These are phyloP conservation scores for Saturnispora ahearnii DNA, from an alignment of 805 yeast genomes.

Conservation along the genomic window DNA sequence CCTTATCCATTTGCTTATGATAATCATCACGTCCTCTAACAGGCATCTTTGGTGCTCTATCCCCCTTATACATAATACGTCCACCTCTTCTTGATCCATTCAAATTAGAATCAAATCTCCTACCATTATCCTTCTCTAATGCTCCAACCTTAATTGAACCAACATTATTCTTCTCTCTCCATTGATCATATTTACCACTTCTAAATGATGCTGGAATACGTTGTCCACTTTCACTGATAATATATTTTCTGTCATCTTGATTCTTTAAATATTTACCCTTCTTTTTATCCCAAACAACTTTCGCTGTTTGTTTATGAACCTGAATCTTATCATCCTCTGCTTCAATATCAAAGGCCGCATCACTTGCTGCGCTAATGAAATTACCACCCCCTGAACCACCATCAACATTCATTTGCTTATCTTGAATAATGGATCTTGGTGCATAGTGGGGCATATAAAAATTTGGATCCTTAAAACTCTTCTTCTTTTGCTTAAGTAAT, in stretches of 20 bases:
- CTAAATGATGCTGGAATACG: conserved; percentile 84
- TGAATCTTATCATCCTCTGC: conserved; percentile 60
- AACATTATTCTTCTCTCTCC: conserved; percentile 69
- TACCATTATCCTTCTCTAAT: conserved; percentile 28
- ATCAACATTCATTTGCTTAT: conserved; percentile 54
- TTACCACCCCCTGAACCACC: conserved; percentile 45
- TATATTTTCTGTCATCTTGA: conserved; percentile 76
- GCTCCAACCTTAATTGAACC: conserved; percentile 47
- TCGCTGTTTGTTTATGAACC: conserved; percentile 42
- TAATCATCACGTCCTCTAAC: conserved; percentile 86
- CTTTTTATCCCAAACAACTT: conserved; percentile 88
- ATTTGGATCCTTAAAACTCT: conserved; percentile 62
- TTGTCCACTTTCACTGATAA: conserved; percentile 92
- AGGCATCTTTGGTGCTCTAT: conserved; percentile 81
- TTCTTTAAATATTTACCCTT: conserved; percentile 82
- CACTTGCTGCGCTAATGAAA: conserved; percentile 76
- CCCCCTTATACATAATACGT: conserved; percentile 63
- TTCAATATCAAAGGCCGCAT: conserved; percentile 77
- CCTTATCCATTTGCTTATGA: conserved; percentile 71
- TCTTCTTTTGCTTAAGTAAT: conserved; percentile 21
- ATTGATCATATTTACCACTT: conserved; percentile 85
- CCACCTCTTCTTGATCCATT: conserved; percentile 33
- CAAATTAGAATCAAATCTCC: conserved; percentile 27
- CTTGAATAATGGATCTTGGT: conserved; percentile 64
- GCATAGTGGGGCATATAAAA: conserved; percentile 87